These are phyloP conservation scores for Solanum aculeatissimum DNA, from an alignment of 305 asterid genomes.

Conservation along the genomic window DNA sequence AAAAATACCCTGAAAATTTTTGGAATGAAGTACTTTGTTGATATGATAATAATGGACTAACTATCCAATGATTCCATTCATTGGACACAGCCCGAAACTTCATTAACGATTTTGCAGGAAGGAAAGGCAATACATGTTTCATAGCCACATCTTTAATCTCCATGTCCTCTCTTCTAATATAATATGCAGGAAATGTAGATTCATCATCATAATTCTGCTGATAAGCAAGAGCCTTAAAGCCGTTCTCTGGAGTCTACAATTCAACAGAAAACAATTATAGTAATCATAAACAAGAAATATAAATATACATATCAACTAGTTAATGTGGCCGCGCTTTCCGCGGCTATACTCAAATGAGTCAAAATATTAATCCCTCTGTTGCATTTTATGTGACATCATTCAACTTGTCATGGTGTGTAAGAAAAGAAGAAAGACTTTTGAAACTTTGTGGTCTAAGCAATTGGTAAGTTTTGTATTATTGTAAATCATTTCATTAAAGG, in stretches of 20 bases:
- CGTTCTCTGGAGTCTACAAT: not conserved
- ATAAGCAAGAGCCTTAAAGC: not conserved
- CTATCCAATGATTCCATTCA: conserved; percentile 31
- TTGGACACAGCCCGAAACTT: conserved; percentile 28
- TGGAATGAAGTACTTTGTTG: conserved; percentile 31
- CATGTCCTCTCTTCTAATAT: not conserved
- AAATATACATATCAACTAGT: not conserved
- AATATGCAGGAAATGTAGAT: not conserved
- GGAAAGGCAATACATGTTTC: conserved; percentile 23
- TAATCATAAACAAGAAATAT: not conserved
- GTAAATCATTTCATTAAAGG: no score
- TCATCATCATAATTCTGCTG: not conserved
- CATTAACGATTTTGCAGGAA: conserved; percentile 36
- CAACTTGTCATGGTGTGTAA: no score
- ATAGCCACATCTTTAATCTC: conserved; percentile 12
- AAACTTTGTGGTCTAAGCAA: no score
- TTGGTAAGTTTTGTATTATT: no score
- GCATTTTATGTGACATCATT: no score
- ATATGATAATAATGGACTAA: conserved; percentile 22
- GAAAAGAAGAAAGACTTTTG: no score
- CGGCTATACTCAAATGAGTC: no score
- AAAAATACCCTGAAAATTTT: conserved; percentile 31
- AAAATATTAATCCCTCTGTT: no score
- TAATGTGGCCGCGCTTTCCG: no score
- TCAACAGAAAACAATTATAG: not conserved